A percentile compares a stretch with the other conserved stretches of the same genome.
Evolutionary conservation across 1,284 basidiomycete species (phyloP).

Genomic region (Pseudozyma flocculosa): DNA sequence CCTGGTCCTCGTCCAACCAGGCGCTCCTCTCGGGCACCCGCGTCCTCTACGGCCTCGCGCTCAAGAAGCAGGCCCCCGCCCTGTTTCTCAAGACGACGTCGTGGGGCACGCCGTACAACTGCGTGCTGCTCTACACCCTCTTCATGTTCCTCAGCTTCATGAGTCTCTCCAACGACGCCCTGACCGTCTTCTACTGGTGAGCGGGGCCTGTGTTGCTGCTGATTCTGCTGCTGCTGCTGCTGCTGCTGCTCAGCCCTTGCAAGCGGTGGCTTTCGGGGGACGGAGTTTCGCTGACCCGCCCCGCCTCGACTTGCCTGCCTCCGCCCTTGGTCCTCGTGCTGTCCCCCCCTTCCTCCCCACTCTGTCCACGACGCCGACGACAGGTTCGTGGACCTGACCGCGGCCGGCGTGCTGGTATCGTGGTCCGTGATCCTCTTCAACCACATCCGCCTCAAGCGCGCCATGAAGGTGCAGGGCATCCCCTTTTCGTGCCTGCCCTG

Average conservation of each 20-base stretch:
- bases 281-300: too few relatives aligned
- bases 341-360: too few relatives aligned
- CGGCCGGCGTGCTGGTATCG: conserved; percentile 62
- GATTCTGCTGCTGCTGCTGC: too few relatives aligned
- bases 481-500: conserved; percentile 68
- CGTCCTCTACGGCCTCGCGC: conserved; percentile 64
- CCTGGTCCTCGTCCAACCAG: conserved; percentile 67
- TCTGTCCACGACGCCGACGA: conserved; percentile 4
- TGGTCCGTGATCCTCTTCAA: conserved; percentile 69
- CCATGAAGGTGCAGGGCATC: conserved; percentile 73
- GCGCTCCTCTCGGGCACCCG: conserved; percentile 74
- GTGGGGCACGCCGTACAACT: conserved; percentile 73
- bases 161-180: conserved; percentile 56
- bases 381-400: conserved; percentile 23
- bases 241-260: too few relatives aligned
- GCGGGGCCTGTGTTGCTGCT: conserved; percentile 61
- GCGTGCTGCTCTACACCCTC: conserved; percentile 68
- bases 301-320: too few relatives aligned
- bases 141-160: conserved; percentile 72
- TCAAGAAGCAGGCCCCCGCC: conserved; percentile 63
- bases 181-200: conserved; percentile 65
- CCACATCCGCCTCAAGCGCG: conserved; percentile 76
- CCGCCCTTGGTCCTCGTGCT: conserved; percentile 55
- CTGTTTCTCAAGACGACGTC: conserved; percentile 68
- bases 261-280: too few relatives aligned